Evolutionary conservation across 225 moss, liverwort and hornwort species (phyloP), one percentile per base, ranked within the genome.

Genomic region (Marchantia paleacea): DNA sequence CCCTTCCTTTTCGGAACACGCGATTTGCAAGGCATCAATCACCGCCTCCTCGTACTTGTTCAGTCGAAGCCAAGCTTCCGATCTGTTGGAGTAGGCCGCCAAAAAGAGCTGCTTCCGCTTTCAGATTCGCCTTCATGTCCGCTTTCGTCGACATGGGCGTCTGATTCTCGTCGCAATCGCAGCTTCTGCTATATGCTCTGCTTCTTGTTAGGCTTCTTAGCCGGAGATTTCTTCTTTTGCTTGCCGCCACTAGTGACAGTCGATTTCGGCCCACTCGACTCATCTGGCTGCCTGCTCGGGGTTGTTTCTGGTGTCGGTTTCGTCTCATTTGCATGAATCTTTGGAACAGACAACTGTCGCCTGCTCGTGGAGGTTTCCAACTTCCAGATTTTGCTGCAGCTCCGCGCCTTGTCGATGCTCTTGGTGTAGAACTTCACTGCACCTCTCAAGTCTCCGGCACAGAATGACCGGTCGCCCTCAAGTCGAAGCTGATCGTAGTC

Each of bases 51-150:
- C 63, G 63, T 79, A 79, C 24, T 76, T 74, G 25, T 73, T 78
- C 13, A 85, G 78, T 49, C 85, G 85, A 53, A 82, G 85, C 75
- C 82, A 82, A 30, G 81, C 74, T 61, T 85, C 85, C n/a, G 85
- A 78, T 60, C 85, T 75, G 82, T 85, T 85, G 31, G 85, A 85
- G 78, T 81, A 81, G 28, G 79, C 83, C 66, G 85, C 85, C 66
- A 82, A 60, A n/a, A 52, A 79, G 75, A 49, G 69, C 68, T 1
- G 78, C 64, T 55, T 85, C 79, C 26, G 73, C 78, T 26, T 81
- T 79, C 15, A 64, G 52, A 12, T 84, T 63, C 6, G 69, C 61
- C 26, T 75, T 51, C 11, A 47, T 22, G 39, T 85, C 73, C 7
- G 72, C 65, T 49, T 76, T 54, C 16, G 19, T 24, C 20, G 69